These are phyloP conservation scores for Bryoglossum gracile DNA, from an alignment of 495 filamentous ascomycete genomes.

Conservation along the genomic window DNA sequence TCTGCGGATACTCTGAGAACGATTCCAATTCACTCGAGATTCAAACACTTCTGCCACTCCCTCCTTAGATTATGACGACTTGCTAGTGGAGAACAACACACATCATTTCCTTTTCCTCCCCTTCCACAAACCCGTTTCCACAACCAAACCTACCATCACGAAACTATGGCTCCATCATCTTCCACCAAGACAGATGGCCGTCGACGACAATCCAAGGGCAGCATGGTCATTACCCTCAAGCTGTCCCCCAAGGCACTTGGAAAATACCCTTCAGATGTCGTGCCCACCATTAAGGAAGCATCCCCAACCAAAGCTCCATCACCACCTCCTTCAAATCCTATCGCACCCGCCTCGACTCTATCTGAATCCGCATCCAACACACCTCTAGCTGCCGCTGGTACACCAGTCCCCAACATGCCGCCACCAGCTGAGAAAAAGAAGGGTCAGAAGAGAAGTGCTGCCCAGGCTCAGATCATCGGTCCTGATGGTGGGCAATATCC, in stretches of 20 bases:
- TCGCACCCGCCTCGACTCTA: no score
- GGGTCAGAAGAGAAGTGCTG: conserved; percentile 48
- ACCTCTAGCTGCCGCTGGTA: conserved; percentile 43
- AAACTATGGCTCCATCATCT: conserved; percentile 27
- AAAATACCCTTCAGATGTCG: conserved; percentile 28
- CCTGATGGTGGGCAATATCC: no score
- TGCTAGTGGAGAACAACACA: no score
- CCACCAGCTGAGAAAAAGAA: conserved; percentile 53
- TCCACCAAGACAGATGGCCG: conserved; percentile 12
- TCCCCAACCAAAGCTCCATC: conserved; percentile 31
- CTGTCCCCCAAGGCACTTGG: conserved; percentile 41
- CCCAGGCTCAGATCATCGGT: no score
- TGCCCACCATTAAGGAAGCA: conserved; percentile 27
- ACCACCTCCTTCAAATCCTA: conserved; percentile 14
- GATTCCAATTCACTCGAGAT: no score
- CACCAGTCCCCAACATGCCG: conserved; percentile 48
- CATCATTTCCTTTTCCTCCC: no score
- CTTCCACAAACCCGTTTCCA: no score
- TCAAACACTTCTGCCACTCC: no score
- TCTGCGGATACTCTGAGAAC: no score
- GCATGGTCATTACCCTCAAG: conserved; percentile 44
- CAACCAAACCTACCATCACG: no score
- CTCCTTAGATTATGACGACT: no score
- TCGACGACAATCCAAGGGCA: conserved; percentile 29
- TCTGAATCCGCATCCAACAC: conserved; percentile 45